Evolutionary conservation across 2,329 filamentous ascomycete genomes (phyloP).

Genomic region (Penicillium hordei): DNA sequence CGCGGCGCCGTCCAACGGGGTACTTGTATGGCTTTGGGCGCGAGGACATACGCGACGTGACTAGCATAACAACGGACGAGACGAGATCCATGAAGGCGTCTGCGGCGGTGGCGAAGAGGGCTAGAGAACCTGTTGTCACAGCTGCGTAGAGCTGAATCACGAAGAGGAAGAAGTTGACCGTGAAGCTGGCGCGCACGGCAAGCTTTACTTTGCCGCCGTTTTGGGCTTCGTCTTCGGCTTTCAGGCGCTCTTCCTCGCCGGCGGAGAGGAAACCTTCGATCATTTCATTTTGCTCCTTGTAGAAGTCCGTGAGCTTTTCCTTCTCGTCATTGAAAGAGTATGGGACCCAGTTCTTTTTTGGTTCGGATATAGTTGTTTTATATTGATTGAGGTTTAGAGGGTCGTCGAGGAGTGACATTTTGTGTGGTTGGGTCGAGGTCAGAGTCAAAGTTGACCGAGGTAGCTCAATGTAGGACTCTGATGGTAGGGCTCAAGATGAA

Average conservation of each 20-base stretch:
- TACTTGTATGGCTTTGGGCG: constrained; percentile 16
- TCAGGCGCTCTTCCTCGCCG: constrained; percentile 11
- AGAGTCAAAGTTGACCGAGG: not conserved
- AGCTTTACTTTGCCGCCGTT: constrained; percentile 14
- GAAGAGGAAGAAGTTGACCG: constrained; percentile 14
- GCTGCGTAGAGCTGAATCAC: constrained; percentile 14
- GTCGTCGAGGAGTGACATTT: constrained; percentile 2
- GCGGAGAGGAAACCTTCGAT: constrained; percentile 11
- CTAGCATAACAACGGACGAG: constrained; percentile 13
- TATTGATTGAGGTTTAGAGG: constrained; percentile 6
- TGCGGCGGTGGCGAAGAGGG: constrained; percentile 11
- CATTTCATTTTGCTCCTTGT: constrained; percentile 14
- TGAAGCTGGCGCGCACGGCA: constrained; percentile 12
- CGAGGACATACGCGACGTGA: constrained; percentile 11
- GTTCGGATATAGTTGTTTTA: constrained; percentile 4
- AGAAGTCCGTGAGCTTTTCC: constrained; percentile 10
- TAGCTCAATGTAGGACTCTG: not conserved
- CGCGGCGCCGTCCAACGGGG: constrained; percentile 11
- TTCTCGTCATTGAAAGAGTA: not conserved
- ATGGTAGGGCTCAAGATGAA: not conserved
- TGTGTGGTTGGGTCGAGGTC: not conserved
- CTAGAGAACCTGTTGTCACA: constrained; percentile 6
- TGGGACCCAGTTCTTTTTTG: constrained; percentile 2
- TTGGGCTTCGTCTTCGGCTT: constrained; percentile 9
- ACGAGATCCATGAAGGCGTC: constrained; percentile 16